Evolutionary conservation across 768 basidiomycete genomes (phyloP).

Genomic region (Pleurotus citrinopileatus): DNA sequence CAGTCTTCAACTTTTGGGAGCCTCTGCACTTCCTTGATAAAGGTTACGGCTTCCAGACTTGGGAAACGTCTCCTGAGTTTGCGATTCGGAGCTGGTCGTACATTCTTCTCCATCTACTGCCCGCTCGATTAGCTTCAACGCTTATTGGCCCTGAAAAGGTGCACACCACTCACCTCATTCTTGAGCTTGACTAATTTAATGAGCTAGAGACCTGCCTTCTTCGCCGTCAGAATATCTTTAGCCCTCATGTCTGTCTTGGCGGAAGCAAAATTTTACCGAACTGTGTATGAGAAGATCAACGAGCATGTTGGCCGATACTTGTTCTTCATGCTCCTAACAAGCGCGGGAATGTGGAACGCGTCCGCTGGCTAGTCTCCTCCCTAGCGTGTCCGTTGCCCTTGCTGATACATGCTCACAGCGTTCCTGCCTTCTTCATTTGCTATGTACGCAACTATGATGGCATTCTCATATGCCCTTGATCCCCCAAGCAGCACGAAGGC

Average conservation of each 20-base stretch:
- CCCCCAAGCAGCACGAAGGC: conserved; percentile 53
- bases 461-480: conserved; percentile 64
- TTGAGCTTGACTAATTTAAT: conserved; percentile 13
- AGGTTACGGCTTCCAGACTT: conserved; percentile 93
- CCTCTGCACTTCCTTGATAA: conserved; percentile 89
- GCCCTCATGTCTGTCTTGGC: conserved; percentile 70
- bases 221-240: conserved; percentile 79
- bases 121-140: conserved; percentile 52
- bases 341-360: conserved; percentile 95
- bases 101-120: conserved; percentile 74
- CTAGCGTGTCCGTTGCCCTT: background rate
- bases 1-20: conserved; percentile 99
- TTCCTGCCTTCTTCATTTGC: conserved; percentile 95
- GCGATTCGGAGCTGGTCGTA: conserved; percentile 97
- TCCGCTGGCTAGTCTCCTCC: conserved; percentile 57
- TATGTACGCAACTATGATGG: conserved; percentile 85
- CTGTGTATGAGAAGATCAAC: conserved; percentile 79
- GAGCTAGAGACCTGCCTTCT: conserved; percentile 80
- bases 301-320: conserved; percentile 92
- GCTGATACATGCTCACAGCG: conserved; percentile 42
- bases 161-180: conserved; percentile 16
- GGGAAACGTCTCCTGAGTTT: conserved; percentile 91
- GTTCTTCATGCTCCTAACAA: conserved; percentile 81
- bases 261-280: conserved; percentile 82
- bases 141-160: conserved; percentile 72